Evolutionary conservation across 116 monocot species (phyloP).

Genomic region (Thalassia testudinum): DNA sequence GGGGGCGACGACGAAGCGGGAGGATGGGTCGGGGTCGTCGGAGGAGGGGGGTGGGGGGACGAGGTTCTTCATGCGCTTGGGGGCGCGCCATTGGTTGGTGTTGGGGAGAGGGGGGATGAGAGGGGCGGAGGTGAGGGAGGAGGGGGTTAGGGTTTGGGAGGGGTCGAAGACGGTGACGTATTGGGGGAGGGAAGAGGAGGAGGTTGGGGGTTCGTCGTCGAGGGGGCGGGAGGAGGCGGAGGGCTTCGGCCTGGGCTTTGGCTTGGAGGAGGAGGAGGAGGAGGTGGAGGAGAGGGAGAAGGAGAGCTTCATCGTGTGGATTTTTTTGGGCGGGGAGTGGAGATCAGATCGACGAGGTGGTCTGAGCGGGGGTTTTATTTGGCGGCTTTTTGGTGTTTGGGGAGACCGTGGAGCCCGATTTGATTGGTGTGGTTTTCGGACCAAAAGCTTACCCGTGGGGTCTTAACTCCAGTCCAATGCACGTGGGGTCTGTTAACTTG

Average conservation of each 20-base stretch:
- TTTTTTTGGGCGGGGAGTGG: too few relatives aligned
- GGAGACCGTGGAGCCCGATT: too few relatives aligned
- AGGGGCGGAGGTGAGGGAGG: not conserved
- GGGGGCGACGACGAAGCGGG: conserved; percentile 39
- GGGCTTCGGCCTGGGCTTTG: not conserved
- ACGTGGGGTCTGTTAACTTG: too few relatives aligned
- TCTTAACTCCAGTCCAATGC: too few relatives aligned
- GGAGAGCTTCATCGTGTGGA: conserved; percentile 41
- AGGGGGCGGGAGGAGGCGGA: not conserved
- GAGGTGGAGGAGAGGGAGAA: conserved; percentile 14
- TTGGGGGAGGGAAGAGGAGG: not conserved
- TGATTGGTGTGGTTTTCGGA: too few relatives aligned
- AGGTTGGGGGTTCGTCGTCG: not conserved
- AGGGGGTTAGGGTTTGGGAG: conserved; percentile 21
- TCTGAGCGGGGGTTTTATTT: too few relatives aligned
- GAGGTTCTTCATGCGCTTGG: conserved; percentile 39
- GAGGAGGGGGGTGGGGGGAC: conserved; percentile 14
- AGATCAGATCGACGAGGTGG: too few relatives aligned
- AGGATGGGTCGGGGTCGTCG: not conserved
- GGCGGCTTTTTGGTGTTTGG: too few relatives aligned
- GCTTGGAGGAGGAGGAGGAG: conserved; percentile 1
- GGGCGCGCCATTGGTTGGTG: conserved; percentile 23
- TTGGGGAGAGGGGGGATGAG: conserved; percentile 52
- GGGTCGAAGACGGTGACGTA: conserved; percentile 58
- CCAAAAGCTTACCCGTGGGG: too few relatives aligned